Conservation (phyloP, 306 rosid genomes). For the Alnus glutinosa region DNA sequence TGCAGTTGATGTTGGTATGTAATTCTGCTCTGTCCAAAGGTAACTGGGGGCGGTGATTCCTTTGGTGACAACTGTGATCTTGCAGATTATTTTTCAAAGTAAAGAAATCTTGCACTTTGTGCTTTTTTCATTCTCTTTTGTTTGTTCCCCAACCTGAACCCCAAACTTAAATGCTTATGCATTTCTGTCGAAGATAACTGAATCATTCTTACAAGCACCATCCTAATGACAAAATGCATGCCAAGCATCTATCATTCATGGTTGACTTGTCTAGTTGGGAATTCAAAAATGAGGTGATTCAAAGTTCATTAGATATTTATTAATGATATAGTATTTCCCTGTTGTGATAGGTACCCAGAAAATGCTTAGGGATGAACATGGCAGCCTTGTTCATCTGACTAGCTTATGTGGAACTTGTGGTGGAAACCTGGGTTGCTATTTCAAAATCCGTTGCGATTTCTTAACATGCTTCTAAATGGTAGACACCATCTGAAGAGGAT, state of each 20-base stretch:
- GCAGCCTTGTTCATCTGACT: neutral
- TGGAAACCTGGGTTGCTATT: neutral
- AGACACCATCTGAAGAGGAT: neutral
- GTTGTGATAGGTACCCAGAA: neutral
- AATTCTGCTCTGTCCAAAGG: neutral
- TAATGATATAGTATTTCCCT: slow-evolving; percentile 4
- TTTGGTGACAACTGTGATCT: too few relatives aligned
- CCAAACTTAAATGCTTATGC: neutral
- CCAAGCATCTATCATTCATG: neutral
- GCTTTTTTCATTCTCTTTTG: neutral
- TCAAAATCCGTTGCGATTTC: neutral
- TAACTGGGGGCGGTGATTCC: too few relatives aligned
- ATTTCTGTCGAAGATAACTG: neutral
- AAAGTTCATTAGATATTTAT: neutral
- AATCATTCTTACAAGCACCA: neutral
- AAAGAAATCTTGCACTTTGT: too few relatives aligned
- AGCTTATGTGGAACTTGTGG: slow-evolving; percentile 8
- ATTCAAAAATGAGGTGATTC: neutral
- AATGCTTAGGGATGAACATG: neutral
- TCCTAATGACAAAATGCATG: neutral
- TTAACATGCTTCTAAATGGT: neutral
- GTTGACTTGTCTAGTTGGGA: neutral
- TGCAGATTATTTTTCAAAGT: too few relatives aligned
- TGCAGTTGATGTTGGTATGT: neutral
- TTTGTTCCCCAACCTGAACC: neutral